These are phyloP conservation scores for Colletotrichum musicola DNA, from an alignment of 2,329 filamentous ascomycete species.

Conservation along the genomic window DNA sequence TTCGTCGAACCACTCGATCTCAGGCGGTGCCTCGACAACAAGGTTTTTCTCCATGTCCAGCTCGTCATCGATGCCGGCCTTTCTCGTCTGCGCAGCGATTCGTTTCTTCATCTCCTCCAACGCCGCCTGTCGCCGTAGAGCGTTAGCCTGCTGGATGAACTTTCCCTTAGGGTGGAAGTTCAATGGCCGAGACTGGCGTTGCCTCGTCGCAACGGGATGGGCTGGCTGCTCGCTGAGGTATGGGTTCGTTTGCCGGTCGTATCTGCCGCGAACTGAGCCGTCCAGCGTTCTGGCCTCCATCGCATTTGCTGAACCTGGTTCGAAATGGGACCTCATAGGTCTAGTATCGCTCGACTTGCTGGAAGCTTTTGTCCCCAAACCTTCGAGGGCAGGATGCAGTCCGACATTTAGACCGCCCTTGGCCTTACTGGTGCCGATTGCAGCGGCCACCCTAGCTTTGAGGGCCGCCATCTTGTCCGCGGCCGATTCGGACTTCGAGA, in stretches of 20 bases:
- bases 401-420: slow-evolving; percentile 80
- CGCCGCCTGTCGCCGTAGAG: slow-evolving; percentile 85
- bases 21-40: slow-evolving; percentile 84
- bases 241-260: slow-evolving; percentile 68
- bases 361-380: slow-evolving; percentile 62
- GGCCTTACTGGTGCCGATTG: slow-evolving; percentile 71
- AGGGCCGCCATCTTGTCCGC: slow-evolving; percentile 80
- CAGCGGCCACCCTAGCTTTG: slow-evolving; percentile 83
- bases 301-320: slow-evolving; percentile 38
- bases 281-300: slow-evolving; percentile 46
- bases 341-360: slow-evolving; percentile 51
- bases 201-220: slow-evolving; percentile 68
- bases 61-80: slow-evolving; percentile 94
- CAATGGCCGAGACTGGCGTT: slow-evolving; percentile 79
- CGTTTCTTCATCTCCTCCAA: slow-evolving; percentile 95
- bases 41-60: slow-evolving; percentile 91
- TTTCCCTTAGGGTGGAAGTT: slow-evolving; percentile 97
- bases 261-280: slow-evolving; percentile 49
- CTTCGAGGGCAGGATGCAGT: slow-evolving; percentile 80
- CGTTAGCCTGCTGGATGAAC: slow-evolving; percentile 95
- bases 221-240: slow-evolving; percentile 84
- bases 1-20: slow-evolving; percentile 98
- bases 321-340: slow-evolving; percentile 34
- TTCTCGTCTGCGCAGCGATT: slow-evolving; percentile 87
- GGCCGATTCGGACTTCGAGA: slow-evolving; percentile 68